These are phyloP conservation scores for Termitomyces sp. DNA, from an alignment of 768 basidiomycete genomes.

Conservation along the genomic window DNA sequence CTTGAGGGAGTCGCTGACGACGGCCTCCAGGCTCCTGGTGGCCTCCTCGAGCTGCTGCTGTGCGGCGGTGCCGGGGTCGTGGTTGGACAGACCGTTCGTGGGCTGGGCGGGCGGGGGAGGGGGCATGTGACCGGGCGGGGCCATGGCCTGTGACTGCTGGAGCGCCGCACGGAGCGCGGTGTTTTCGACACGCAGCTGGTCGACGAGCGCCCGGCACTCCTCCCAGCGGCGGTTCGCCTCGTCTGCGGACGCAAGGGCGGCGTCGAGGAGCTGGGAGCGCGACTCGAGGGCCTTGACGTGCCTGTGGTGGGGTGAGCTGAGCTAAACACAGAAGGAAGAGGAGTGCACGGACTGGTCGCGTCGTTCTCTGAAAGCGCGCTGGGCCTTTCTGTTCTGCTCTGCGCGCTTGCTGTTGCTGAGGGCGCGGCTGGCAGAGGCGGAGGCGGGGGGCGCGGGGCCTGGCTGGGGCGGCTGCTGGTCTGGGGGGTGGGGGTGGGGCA, in stretches of 20 bases:
- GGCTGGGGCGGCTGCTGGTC: conserved; percentile 23
- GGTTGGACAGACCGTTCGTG: conserved; percentile 7
- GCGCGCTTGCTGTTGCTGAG: conserved; percentile 84
- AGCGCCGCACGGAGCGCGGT: conserved; percentile 72
- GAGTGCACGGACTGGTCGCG: conserved; percentile 71
- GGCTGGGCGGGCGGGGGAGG: conserved; percentile 10
- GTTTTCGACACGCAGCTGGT: conserved; percentile 83
- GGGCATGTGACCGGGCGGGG: conserved; percentile 39
- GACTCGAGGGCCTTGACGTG: conserved; percentile 87
- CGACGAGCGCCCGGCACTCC: conserved; percentile 85
- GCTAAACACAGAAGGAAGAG: no score
- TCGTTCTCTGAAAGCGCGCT: conserved; percentile 87
- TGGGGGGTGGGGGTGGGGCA: conserved; percentile 27
- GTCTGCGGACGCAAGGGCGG: conserved; percentile 81
- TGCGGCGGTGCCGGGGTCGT: conserved; percentile 2
- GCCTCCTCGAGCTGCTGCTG: conserved; percentile 24
- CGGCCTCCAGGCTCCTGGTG: conserved; percentile 20
- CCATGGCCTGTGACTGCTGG: no score
- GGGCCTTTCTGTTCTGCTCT: conserved; percentile 93
- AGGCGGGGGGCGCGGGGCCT: conserved; percentile 23
- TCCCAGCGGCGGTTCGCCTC: conserved; percentile 90
- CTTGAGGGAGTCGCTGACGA: conserved; percentile 21
- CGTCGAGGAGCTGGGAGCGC: conserved; percentile 80
- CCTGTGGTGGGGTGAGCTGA: conserved; percentile 31
- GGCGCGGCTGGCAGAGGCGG: conserved; percentile 40